Evolutionary conservation across 2,329 filamentous ascomycete species (phyloP).

Genomic region (Aspergillus sp.): DNA sequence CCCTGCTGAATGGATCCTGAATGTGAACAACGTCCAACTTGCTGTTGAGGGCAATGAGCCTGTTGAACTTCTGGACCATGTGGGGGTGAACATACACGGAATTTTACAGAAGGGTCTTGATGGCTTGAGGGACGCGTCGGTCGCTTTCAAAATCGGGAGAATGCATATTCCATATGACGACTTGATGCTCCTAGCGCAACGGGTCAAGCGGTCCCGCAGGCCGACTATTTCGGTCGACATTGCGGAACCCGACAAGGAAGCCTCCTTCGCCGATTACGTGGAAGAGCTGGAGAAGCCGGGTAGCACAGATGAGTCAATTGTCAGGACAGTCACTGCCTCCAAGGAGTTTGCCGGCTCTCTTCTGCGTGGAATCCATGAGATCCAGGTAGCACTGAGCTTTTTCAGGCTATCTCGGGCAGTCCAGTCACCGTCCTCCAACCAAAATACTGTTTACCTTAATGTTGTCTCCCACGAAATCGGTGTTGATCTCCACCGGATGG

Average conservation of each 20-base stretch:
- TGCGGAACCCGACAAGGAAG: slow-evolving; percentile 54
- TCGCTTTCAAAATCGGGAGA: slow-evolving; percentile 86
- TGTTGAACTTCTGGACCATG: slow-evolving; percentile 83
- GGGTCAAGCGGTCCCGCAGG: slow-evolving; percentile 35
- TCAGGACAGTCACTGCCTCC: slow-evolving; percentile 84
- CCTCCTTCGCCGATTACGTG: slow-evolving; percentile 70
- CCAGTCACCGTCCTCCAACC: slow-evolving; percentile 63
- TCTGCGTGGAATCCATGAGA: slow-evolving; percentile 88
- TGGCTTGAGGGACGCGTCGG: slow-evolving; percentile 83
- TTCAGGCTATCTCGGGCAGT: slow-evolving; percentile 82
- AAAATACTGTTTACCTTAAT: slow-evolving; percentile 76
- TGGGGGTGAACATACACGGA: slow-evolving; percentile 86
- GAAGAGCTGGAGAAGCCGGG: slow-evolving; percentile 71
- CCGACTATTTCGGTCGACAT: slow-evolving; percentile 33
- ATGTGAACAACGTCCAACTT: slow-evolving; percentile 81
- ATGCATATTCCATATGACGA: slow-evolving; percentile 91
- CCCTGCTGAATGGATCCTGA: slow-evolving; percentile 93
- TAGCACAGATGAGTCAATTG: slow-evolving; percentile 66
- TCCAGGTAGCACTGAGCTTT: slow-evolving; percentile 92
- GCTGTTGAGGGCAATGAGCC: slow-evolving; percentile 81
- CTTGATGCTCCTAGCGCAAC: slow-evolving; percentile 52
- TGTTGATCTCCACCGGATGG: slow-evolving; percentile 85
- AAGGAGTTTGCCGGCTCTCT: slow-evolving; percentile 91
- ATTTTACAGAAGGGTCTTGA: slow-evolving; percentile 82
- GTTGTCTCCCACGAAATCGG: slow-evolving; percentile 95